phyloP scores from a whole-genome alignment of 805 yeast genomes.

The Cyberlindnera japonica region DNA sequence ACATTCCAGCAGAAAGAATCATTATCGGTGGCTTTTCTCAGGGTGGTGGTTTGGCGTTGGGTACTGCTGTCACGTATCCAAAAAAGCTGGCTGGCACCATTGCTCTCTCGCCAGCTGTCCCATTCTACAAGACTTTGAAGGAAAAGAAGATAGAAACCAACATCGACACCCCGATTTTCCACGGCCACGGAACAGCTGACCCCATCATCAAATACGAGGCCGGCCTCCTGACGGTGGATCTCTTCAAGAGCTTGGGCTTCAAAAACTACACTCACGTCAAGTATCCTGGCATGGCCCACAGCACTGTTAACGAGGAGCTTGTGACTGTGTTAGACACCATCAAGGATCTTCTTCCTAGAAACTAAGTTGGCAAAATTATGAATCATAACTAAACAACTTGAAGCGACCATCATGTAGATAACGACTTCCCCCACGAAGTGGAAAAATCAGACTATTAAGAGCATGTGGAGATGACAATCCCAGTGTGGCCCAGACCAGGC shows the following conservation, averaged over 20 bases:
- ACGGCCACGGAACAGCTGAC: conserved; percentile 84
- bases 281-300: conserved; percentile 66
- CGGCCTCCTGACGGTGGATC: conserved; percentile 38
- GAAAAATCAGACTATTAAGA: too few species aligned
- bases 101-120: conserved; percentile 71
- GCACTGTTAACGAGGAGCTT: conserved; percentile 65
- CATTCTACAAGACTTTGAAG: conserved; percentile 23
- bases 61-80: conserved; percentile 50
- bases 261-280: conserved; percentile 44
- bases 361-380: too few species aligned
- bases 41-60: conserved; percentile 81
- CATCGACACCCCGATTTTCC: conserved; percentile 69
- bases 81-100: conserved; percentile 74
- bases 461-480: too few species aligned
- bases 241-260: conserved; percentile 47
- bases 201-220: conserved; percentile 46
- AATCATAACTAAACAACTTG: too few species aligned
- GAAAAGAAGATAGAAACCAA: conserved; percentile 38
- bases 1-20: conserved; percentile 61
- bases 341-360: conserved; percentile 24
- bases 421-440: too few species aligned
- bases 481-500: too few species aligned
- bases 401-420: too few species aligned
- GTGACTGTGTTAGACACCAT: conserved; percentile 48
- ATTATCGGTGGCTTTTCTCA: conserved; percentile 96